Conservation (phyloP, 2,329 filamentous ascomycete species). For the Penicillium sp. region DNA sequence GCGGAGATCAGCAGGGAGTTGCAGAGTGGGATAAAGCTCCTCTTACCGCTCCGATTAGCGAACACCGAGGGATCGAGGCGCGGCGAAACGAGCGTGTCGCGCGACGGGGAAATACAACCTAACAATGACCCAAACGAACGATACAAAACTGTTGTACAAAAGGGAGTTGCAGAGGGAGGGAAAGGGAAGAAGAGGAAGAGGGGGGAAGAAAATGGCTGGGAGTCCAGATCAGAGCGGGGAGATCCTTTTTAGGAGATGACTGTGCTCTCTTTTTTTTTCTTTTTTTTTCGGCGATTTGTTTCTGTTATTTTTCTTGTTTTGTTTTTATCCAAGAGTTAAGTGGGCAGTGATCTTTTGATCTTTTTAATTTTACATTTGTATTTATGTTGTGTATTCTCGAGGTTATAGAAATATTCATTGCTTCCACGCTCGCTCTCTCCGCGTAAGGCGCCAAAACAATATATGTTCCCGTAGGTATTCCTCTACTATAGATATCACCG, state of each 20-base stretch:
- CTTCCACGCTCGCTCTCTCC: neutral
- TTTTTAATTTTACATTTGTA: neutral
- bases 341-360: neutral
- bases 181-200: slow-evolving; percentile 18
- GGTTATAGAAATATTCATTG: neutral
- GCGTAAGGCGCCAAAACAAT: slow-evolving; percentile 1
- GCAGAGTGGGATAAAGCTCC: slow-evolving; percentile 28
- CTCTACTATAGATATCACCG: neutral
- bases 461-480: neutral
- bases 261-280: slow-evolving; percentile 1
- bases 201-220: slow-evolving; percentile 25
- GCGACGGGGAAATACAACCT: slow-evolving; percentile 18
- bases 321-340: neutral
- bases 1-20: slow-evolving; percentile 37
- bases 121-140: slow-evolving; percentile 21
- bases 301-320: slow-evolving; percentile 1
- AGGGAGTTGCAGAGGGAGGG: slow-evolving; percentile 19
- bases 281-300: neutral
- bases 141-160: slow-evolving; percentile 28
- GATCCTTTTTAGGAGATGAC: slow-evolving; percentile 10
- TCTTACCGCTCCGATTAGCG: slow-evolving; percentile 26
- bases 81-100: slow-evolving; percentile 29
- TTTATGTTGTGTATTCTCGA: neutral
- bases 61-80: slow-evolving; percentile 11
- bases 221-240: slow-evolving; percentile 25